Conservation (phyloP, 139 green algal species). For the Helicosporidium sp. region DNA sequence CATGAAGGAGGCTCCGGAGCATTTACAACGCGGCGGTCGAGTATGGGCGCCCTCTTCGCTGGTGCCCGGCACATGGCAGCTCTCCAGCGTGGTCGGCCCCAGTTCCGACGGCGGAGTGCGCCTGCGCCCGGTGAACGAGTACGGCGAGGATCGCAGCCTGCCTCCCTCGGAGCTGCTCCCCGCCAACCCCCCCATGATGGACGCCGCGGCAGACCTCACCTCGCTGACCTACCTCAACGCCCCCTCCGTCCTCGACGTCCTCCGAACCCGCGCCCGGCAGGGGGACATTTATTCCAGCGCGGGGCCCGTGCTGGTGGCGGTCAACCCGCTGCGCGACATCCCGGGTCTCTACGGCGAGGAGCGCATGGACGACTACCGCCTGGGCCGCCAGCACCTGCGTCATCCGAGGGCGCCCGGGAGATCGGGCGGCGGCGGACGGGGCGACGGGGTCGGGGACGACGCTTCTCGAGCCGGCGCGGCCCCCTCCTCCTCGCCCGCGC, state of each 20-base stretch:
- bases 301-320: constrained; percentile 66
- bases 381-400: too few relatives aligned
- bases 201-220: constrained; percentile 39
- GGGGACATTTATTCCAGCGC: constrained; percentile 63
- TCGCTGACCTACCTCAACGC: constrained; percentile 70
- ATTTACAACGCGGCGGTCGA: too few relatives aligned
- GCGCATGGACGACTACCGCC: not conserved
- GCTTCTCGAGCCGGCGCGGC: too few relatives aligned
- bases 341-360: not conserved
- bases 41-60: too few relatives aligned
- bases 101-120: too few relatives aligned
- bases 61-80: too few relatives aligned
- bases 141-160: too few relatives aligned
- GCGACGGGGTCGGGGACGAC: too few relatives aligned
- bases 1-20: too few relatives aligned
- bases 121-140: too few relatives aligned
- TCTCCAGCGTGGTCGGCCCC: too few relatives aligned
- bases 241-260: constrained; percentile 60
- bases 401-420: not conserved
- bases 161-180: not conserved
- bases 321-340: constrained; percentile 84
- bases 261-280: constrained; percentile 23
- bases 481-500: too few relatives aligned
- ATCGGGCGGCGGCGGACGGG: not conserved
- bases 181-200: not conserved